Conservation (phyloP, 208 protist species). For the Leishmania aethiopica region DNA sequence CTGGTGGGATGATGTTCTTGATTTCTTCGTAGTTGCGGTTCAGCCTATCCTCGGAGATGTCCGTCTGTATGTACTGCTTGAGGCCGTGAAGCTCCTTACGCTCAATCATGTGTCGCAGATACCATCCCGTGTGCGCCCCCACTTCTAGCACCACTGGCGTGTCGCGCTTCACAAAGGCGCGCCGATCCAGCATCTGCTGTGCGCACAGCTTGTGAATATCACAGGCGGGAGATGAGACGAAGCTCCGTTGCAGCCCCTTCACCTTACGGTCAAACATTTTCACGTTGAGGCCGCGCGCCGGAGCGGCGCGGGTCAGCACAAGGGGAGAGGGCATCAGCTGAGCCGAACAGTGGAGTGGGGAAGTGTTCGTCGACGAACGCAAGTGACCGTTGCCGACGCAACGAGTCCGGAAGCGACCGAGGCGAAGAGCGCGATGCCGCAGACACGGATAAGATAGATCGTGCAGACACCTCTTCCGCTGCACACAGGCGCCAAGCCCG, state of each 20-base stretch:
- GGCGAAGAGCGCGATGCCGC: not conserved
- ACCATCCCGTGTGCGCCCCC: conserved; percentile 87
- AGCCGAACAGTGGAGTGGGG: not conserved
- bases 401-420: not conserved
- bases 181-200: conserved; percentile 85
- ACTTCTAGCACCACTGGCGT: conserved; percentile 86
- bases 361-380: not conserved
- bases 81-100: conserved; percentile 77
- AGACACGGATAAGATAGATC: not conserved
- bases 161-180: conserved; percentile 83
- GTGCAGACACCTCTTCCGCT: not conserved
- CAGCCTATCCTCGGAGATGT: conserved; percentile 83
- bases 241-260: conserved; percentile 81
- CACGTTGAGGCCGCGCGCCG: conserved; percentile 61
- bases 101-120: conserved; percentile 88
- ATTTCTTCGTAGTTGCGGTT: conserved; percentile 89
- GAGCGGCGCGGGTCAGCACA: conserved; percentile 66
- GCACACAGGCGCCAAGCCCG: not conserved
- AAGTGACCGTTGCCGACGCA: not conserved
- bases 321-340: conserved; percentile 68
- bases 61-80: conserved; percentile 93
- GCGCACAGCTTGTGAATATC: conserved; percentile 84
- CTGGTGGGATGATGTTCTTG: conserved; percentile 72
- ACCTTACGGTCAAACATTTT: conserved; percentile 83
- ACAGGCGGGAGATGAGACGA: conserved; percentile 62